phyloP scores from a whole-genome alignment of 1,139 yeast genomes.

The Saccharomycopsis hybrid region DNA sequence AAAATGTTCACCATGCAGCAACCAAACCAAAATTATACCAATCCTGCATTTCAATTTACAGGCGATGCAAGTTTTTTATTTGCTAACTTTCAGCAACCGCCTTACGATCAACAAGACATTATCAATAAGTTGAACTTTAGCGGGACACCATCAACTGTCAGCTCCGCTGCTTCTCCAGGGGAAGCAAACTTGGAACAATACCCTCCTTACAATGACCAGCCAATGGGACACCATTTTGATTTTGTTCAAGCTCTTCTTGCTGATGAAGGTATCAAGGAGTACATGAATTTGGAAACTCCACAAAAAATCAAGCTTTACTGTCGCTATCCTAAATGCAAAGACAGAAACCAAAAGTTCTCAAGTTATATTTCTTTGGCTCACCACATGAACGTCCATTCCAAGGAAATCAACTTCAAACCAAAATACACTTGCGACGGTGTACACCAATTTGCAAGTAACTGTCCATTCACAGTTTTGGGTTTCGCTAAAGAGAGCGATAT shows the following conservation, averaged over 20 bases:
- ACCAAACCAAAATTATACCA: too few species aligned
- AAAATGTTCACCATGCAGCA: too few species aligned
- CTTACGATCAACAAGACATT: too few species aligned
- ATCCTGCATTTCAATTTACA: too few species aligned
- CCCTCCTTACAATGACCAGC: too few species aligned
- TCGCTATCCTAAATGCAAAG: constrained; percentile 10
- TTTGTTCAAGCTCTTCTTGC: constrained; percentile 8
- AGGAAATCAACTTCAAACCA: constrained; percentile 9
- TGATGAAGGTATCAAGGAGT: constrained; percentile 6
- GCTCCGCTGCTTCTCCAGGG: too few species aligned
- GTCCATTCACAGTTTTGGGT: constrained; percentile 21
- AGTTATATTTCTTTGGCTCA: constrained; percentile 14
- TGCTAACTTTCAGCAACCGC: too few species aligned
- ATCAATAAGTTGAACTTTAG: too few species aligned
- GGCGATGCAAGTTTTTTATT: too few species aligned
- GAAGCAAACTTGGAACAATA: too few species aligned
- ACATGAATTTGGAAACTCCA: constrained; percentile 16
- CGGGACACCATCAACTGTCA: too few species aligned
- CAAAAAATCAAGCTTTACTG: constrained; percentile 18
- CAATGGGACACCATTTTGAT: neutral
- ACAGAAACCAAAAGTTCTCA: neutral
- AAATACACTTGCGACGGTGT: constrained; percentile 14
- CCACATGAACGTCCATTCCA: constrained; percentile 19
- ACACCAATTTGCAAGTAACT: constrained; percentile 11
- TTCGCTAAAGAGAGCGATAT: constrained; percentile 13